Percentiles rank a stretch among this genome's conserved stretches.
Conservation (phyloP, 2,329 filamentous ascomycete genomes). For the Nemania sp. region DNA sequence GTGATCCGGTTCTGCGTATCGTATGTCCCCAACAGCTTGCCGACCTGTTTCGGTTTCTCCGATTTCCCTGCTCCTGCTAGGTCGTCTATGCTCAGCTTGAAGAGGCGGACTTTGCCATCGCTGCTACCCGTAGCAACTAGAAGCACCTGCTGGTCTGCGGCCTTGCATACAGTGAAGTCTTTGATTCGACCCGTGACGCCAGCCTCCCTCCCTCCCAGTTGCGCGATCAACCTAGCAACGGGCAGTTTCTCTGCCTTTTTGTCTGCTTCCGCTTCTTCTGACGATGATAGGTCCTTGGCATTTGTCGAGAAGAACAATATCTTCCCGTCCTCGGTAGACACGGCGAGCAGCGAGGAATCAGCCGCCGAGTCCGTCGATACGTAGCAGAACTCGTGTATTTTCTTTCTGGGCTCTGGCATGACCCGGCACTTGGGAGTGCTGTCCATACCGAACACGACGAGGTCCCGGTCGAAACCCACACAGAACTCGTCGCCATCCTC, state of each 20-base stretch:
- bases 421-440: constrained; percentile 79
- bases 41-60: constrained; percentile 50
- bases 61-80: constrained; percentile 42
- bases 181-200: constrained; percentile 78
- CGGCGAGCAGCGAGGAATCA: constrained; percentile 64
- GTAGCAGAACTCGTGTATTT: constrained; percentile 83
- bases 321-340: constrained; percentile 89
- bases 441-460: constrained; percentile 85
- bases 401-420: constrained; percentile 69
- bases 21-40: constrained; percentile 73
- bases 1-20: constrained; percentile 89
- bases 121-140: constrained; percentile 78
- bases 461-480: constrained; percentile 85
- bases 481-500: constrained; percentile 80
- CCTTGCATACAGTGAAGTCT: constrained; percentile 73
- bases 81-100: constrained; percentile 60
- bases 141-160: constrained; percentile 46
- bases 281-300: constrained; percentile 48
- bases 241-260: constrained; percentile 49
- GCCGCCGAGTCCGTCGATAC: constrained; percentile 56
- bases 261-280: constrained; percentile 46
- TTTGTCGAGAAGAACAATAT: constrained; percentile 81
- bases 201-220: constrained; percentile 74
- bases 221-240: constrained; percentile 70
- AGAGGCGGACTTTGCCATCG: constrained; percentile 82